These are phyloP conservation scores for Stentor coeruleus DNA, from an alignment of 73 alveolate species.

Conservation along the genomic window DNA sequence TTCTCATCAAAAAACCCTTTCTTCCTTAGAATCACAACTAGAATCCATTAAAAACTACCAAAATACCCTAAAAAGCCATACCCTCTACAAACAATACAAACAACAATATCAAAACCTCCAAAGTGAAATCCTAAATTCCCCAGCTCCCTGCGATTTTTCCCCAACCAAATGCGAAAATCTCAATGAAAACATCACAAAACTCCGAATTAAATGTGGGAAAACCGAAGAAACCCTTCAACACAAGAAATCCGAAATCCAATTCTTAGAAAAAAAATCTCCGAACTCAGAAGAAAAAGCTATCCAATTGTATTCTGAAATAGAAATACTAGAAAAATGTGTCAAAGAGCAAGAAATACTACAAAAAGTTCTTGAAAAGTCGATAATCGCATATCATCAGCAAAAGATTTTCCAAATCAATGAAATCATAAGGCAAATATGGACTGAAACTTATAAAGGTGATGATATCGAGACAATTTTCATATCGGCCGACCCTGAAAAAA, in stretches of 20 bases:
- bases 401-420: conserved; percentile 93
- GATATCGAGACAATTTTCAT: conserved; percentile 91
- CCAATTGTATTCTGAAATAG: neutral
- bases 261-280: neutral
- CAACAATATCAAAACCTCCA: no score
- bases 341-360: conserved; percentile 57
- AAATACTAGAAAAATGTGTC: conserved; percentile 33
- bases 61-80: no score
- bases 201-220: neutral
- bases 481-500: conserved; percentile 80
- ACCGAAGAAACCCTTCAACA: neutral
- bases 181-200: neutral
- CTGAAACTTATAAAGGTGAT: conserved; percentile 89
- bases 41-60: no score
- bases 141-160: neutral
- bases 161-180: neutral
- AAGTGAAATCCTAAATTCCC: no score
- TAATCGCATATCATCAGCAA: conserved; percentile 89
- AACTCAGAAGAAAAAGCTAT: conserved; percentile 26
- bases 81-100: no score
- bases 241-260: neutral
- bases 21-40: no score
- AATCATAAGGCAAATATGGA: conserved; percentile 86
- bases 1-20: no score
- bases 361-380: conserved; percentile 84